Evolutionary conservation across 768 basidiomycete species (phyloP), one percentile per base, ranked within the genome.

Genomic region (Auriscalpium microsporum): DNA sequence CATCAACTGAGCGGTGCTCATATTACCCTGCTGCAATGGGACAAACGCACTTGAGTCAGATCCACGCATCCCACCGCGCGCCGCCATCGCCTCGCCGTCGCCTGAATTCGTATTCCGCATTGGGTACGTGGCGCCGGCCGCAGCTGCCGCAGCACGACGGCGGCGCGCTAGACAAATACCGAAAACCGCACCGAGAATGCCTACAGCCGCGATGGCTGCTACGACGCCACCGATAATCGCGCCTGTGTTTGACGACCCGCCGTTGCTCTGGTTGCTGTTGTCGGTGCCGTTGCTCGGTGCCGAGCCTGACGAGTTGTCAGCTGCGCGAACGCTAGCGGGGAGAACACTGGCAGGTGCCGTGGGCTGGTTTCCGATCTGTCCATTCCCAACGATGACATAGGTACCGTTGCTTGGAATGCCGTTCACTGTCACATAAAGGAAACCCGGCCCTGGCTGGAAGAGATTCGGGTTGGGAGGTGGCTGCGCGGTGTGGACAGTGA

Each of bases 391-490:
- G 55, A 82, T 89, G 53, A 94, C 77, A 68, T 78, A 79, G 10
- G 81, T 79, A 2, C 87, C 94, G 57, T 84, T 85, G 52, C 83
- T 86, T 2, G 94, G 94, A 11, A 96, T 81, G 42, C 91, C 93
- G 59, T 86, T 77, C 58, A 97, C 79, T 37, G 83, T 86, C 56
- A 94, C 87, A 64, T 82, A 96, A 57, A 94, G 57, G 59, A 94
- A 74, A 0, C 81, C 87, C 8, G 94, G 94, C 6, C 94, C 94
- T 5, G 95, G 94, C 63, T 87, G 85, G 74, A 96, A 80, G 63
- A 97, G 62, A 66, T 90, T 87, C 10, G 94, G 74, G 70, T 89
- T 92, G 0, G 91, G 87, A 0, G 90, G 91, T 8, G 82, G 76
- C 66, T 94, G 94, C 1, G 86, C 72, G 46, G 90, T 87, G 68